Conservation (phyloP, 306 rosid genomes). For the Rosa rugosa region DNA sequence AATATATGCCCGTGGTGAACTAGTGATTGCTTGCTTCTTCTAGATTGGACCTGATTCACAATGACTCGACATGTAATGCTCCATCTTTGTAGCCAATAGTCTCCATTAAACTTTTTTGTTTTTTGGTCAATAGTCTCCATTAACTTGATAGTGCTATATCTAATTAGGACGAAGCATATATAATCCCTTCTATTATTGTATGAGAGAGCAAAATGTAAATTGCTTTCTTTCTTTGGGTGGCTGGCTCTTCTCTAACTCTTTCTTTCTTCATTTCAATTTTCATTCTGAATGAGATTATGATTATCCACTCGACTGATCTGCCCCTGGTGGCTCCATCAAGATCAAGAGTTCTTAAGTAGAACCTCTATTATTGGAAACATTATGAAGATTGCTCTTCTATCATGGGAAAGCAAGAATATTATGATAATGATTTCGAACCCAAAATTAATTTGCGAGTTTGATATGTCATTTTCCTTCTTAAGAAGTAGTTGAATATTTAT, state of each 20-base stretch:
- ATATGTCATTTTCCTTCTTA: not conserved
- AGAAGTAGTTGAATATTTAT: not conserved
- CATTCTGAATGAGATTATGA: not conserved
- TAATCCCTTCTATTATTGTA: not conserved
- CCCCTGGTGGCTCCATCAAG: not conserved
- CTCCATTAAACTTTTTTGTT: too few relatives aligned
- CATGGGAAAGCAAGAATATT: not conserved
- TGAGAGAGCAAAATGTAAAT: not conserved
- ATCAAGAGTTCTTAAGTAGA: not conserved
- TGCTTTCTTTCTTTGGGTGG: not conserved
- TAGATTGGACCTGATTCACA: not conserved
- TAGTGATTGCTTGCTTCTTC: not conserved
- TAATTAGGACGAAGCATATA: not conserved
- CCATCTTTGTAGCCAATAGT: not conserved
- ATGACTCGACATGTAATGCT: not conserved
- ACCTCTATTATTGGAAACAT: not conserved
- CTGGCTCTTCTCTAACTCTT: not conserved
- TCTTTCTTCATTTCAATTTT: not conserved
- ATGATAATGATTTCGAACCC: not conserved
- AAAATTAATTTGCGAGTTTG: not conserved
- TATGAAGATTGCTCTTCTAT: not conserved
- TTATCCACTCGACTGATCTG: not conserved
- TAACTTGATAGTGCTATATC: not conserved
- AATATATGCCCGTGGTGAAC: constrained; percentile 13
- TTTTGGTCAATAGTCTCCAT: not conserved